Evolutionary conservation across 2,329 filamentous ascomycete species (phyloP).

Genomic region (Ophiostoma sp.): DNA sequence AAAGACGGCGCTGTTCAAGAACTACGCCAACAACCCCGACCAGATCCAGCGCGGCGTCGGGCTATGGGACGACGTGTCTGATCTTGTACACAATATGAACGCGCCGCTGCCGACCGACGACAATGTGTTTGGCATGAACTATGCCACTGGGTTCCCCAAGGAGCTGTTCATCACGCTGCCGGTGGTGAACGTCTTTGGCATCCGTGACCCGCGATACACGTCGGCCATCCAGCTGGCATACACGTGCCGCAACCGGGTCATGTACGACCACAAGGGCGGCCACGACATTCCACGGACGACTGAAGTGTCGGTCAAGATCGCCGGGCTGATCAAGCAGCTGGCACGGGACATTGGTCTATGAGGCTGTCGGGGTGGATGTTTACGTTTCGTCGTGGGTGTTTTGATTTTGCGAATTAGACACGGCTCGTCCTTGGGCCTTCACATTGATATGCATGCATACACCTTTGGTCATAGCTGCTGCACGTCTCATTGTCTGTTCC

Average conservation of each 20-base stretch:
- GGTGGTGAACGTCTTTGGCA: slow-evolving; percentile 36
- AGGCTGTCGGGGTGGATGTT: neutral
- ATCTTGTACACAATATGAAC: slow-evolving; percentile 32
- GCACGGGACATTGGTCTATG: neutral
- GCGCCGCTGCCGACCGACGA: slow-evolving; percentile 29
- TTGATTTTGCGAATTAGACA: too few species aligned
- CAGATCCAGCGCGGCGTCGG: slow-evolving; percentile 31
- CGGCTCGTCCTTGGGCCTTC: too few species aligned
- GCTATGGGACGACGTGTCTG: slow-evolving; percentile 34
- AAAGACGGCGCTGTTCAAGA: slow-evolving; percentile 30
- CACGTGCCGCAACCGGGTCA: slow-evolving; percentile 32
- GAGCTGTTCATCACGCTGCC: slow-evolving; percentile 34
- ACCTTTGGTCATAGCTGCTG: too few species aligned
- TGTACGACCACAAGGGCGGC: slow-evolving; percentile 37
- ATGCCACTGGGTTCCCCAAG: slow-evolving; percentile 31
- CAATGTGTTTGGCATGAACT: slow-evolving; percentile 36
- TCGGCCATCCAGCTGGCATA: slow-evolving; percentile 35
- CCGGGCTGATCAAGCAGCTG: slow-evolving; percentile 31
- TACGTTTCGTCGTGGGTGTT: too few species aligned
- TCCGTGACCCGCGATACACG: slow-evolving; percentile 36
- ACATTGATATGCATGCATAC: too few species aligned
- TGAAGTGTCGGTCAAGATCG: slow-evolving; percentile 32
- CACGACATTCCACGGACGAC: slow-evolving; percentile 38
- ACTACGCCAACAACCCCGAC: slow-evolving; percentile 29
- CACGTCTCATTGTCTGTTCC: too few species aligned